Conservation (phyloP, 768 basidiomycete genomes). For the Xanthoconium purpureum region DNA sequence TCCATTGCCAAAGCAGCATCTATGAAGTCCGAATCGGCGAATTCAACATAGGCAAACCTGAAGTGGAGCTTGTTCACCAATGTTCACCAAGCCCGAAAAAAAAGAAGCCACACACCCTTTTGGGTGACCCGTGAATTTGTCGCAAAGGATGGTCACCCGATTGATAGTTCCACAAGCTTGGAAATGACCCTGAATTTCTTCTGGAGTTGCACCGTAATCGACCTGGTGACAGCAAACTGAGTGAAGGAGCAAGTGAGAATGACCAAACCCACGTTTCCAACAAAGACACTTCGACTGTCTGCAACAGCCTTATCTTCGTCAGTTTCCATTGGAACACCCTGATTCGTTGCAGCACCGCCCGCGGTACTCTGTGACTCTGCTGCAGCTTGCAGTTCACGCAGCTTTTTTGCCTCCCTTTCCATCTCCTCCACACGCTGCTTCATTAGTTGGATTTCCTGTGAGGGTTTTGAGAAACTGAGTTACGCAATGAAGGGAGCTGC, state of each 20-base stretch:
- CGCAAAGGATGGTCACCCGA: constrained; percentile 97
- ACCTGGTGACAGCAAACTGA: constrained; percentile 54
- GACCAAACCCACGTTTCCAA: constrained; percentile 82
- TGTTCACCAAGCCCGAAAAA: constrained; percentile 12
- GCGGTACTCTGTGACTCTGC: constrained; percentile 55
- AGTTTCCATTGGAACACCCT: constrained; percentile 58
- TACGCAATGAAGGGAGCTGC: constrained; percentile 2
- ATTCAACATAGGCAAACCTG: constrained; percentile 98
- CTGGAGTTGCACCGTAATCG: constrained; percentile 94
- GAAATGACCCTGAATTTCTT: constrained; percentile 97
- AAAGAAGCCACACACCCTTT: constrained; percentile 67
- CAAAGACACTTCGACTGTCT: constrained; percentile 86
- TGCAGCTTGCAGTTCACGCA: constrained; percentile 82
- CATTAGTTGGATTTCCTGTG: constrained; percentile 86
- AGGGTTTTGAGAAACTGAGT: constrained; percentile 11
- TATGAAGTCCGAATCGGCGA: constrained; percentile 88
- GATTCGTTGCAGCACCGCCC: constrained; percentile 45
- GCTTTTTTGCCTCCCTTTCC: constrained; percentile 86
- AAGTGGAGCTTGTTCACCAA: constrained; percentile 10
- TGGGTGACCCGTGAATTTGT: constrained; percentile 99
- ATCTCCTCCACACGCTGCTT: constrained; percentile 91
- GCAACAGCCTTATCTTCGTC: constrained; percentile 83
- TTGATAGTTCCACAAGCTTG: constrained; percentile 98
- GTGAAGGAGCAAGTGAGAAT: constrained; percentile 8
- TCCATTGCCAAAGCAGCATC: constrained; percentile 91